Evolutionary conservation across 306 rosid genomes (phyloP).

Genomic region (Ormosia emarginata): DNA sequence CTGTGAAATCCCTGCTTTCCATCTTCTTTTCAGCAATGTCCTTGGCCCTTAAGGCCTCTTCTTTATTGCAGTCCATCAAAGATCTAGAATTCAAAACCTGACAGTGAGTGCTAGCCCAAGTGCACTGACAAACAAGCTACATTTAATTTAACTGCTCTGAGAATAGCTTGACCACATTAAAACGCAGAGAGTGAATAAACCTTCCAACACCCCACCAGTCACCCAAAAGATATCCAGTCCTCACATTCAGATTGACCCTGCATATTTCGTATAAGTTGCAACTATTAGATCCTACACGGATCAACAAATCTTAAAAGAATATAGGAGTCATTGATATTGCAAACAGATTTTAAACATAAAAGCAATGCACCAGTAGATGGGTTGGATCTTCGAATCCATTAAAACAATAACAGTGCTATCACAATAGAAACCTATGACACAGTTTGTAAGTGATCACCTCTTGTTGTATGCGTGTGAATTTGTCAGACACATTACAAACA

Average conservation of each 20-base stretch:
- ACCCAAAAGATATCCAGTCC: conserved; percentile 5
- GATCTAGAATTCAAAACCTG: conserved; percentile 24
- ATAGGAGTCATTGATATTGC: neutral
- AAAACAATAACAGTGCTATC: neutral
- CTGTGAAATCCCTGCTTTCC: conserved; percentile 67
- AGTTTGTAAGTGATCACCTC: neutral
- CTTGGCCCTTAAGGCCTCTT: conserved; percentile 95
- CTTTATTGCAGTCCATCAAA: conserved; percentile 88
- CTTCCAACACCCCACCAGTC: conserved; percentile 21
- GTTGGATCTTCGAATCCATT: neutral
- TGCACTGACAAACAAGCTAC: conserved; percentile 15
- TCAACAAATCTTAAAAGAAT: neutral
- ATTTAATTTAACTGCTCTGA: conserved; percentile 3
- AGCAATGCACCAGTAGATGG: neutral
- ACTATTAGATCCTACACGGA: conserved; percentile 11
- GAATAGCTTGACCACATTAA: conserved; percentile 15
- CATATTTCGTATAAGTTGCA: conserved; percentile 10
- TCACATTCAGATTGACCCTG: conserved; percentile 27
- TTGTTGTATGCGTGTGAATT: neutral
- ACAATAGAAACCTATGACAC: neutral
- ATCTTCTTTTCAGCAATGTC: conserved; percentile 72
- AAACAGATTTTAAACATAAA: neutral
- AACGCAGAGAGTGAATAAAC: neutral
- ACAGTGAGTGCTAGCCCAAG: conserved; percentile 20
- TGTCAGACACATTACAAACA: neutral